phyloP scores from a whole-genome alignment of 495 filamentous ascomycete species.

The Parmelia sp. region DNA sequence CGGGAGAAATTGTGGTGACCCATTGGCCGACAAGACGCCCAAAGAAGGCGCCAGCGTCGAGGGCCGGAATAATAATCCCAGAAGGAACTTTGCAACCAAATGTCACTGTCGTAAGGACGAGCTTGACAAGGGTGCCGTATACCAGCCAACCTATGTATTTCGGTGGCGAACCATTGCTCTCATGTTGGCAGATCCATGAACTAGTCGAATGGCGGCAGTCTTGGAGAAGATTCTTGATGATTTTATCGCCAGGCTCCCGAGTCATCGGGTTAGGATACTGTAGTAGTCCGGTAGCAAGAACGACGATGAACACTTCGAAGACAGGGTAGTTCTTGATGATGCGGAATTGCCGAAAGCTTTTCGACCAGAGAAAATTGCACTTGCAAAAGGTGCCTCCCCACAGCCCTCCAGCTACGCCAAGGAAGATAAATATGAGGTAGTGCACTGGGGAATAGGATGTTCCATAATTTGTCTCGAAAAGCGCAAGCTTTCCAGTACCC shows the following conservation, averaged over 20 bases:
- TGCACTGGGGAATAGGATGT: constrained; percentile 46
- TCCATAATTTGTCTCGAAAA: constrained; percentile 56
- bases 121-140: constrained; percentile 47
- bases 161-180: constrained; percentile 30
- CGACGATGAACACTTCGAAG: constrained; percentile 48
- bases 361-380: constrained; percentile 50
- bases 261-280: constrained; percentile 51
- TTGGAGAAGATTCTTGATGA: constrained; percentile 49
- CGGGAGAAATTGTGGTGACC: constrained; percentile 43
- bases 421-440: constrained; percentile 49
- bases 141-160: constrained; percentile 45
- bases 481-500: constrained; percentile 50
- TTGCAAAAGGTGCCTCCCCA: constrained; percentile 53
- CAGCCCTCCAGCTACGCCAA: constrained; percentile 49
- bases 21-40: constrained; percentile 49
- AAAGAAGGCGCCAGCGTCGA: constrained; percentile 52
- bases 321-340: constrained; percentile 49
- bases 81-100: constrained; percentile 54
- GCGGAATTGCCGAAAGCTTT: constrained; percentile 44
- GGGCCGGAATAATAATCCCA: constrained; percentile 54
- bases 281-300: constrained; percentile 46
- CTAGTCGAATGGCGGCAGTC: constrained; percentile 38
- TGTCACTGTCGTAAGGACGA: constrained; percentile 49
- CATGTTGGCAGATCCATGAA: constrained; percentile 47
- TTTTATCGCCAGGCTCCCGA: constrained; percentile 46